Percentiles rank a stretch among this genome's conserved stretches.
phyloP scores from a whole-genome alignment of 148 eudicot genomes.

The Rhododendron simsii region DNA sequence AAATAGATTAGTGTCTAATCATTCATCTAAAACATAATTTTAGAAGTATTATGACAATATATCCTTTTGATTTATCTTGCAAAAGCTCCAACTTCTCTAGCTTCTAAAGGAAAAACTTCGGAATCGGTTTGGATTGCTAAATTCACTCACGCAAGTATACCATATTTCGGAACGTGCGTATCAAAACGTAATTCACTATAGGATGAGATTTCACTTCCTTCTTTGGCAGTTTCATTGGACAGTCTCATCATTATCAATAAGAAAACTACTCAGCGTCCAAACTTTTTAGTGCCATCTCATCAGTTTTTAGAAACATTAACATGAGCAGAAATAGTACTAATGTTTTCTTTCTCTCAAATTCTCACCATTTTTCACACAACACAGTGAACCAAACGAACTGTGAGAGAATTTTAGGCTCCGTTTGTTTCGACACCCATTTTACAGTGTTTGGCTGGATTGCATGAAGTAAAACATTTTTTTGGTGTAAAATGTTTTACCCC shows the following conservation, averaged over 20 bases:
- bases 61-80: too few species aligned
- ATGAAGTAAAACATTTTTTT: too few species aligned
- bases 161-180: too few species aligned
- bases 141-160: neutral
- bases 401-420: neutral
- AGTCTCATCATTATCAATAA: neutral
- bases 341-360: neutral
- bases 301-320: neutral
- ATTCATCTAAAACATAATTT: too few species aligned
- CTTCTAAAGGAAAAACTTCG: neutral
- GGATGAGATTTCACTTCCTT: neutral
- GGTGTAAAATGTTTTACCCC: too few species aligned
- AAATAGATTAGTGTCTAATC: too few species aligned
- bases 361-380: too few species aligned
- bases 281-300: neutral
- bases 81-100: neutral
- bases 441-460: too few species aligned
- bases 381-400: neutral
- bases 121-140: neutral
- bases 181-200: neutral
- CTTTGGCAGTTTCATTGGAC: neutral
- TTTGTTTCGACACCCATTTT: too few species aligned
- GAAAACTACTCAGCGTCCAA: neutral
- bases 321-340: neutral
- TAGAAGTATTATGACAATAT: too few species aligned